Evolutionary conservation across 306 rosid genomes (phyloP).

Genomic region (Vigna angularis): DNA sequence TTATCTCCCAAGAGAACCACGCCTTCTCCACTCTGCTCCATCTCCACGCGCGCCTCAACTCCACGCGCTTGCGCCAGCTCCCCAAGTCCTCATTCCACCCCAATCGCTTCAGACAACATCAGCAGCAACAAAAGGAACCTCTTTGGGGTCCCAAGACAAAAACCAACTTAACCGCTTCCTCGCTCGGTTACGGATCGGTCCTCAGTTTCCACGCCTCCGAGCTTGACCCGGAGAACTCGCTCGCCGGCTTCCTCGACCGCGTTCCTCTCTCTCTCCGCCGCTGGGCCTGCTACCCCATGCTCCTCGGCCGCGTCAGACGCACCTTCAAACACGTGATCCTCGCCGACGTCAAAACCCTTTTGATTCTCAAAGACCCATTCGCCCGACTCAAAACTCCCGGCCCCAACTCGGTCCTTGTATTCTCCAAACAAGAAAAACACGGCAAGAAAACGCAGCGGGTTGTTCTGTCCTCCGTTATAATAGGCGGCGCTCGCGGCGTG

Average conservation of each 20-base stretch:
- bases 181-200: conserved; percentile 76
- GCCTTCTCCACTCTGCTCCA: conserved; percentile 60
- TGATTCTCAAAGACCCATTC: conserved; percentile 67
- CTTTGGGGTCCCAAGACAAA: conserved; percentile 65
- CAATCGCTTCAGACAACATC: conserved; percentile 46
- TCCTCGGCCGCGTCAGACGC: conserved; percentile 78
- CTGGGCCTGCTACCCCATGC: conserved; percentile 94
- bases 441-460: conserved; percentile 40
- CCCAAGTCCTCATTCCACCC: conserved; percentile 52
- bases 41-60: conserved; percentile 38
- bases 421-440: conserved; percentile 43
- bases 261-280: conserved; percentile 69
- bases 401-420: conserved; percentile 64
- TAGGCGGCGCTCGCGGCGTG: conserved; percentile 86
- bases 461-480: conserved; percentile 58
- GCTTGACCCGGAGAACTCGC: conserved; percentile 92
- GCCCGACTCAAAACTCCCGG: conserved; percentile 58
- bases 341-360: conserved; percentile 55
- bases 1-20: conserved; percentile 62
- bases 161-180: conserved; percentile 22
- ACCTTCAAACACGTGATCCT: conserved; percentile 75
- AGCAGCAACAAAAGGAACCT: conserved; percentile 45
- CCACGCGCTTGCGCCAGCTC: conserved; percentile 33
- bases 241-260: conserved; percentile 73
- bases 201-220: conserved; percentile 78